Percentiles rank a stretch among this genome's conserved stretches.
phyloP scores from a whole-genome alignment of 768 basidiomycete genomes.

The Imleria badia region DNA sequence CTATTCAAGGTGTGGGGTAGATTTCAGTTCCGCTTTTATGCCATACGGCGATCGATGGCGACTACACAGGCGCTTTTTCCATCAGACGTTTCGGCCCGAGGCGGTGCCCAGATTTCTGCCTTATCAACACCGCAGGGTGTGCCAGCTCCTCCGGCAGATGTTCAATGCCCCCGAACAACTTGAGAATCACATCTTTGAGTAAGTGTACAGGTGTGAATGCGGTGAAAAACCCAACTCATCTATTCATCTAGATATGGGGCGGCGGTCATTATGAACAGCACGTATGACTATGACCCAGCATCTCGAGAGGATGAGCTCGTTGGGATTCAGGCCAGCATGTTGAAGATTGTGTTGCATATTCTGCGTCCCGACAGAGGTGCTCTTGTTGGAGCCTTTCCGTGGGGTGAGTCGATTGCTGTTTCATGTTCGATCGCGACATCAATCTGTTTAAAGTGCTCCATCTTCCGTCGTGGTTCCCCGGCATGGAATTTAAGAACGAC shows the following conservation, averaged over 20 bases:
- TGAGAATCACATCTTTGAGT: not conserved
- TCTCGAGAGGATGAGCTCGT: not conserved
- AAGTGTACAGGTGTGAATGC: not conserved
- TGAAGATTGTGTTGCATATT: not conserved
- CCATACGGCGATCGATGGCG: not conserved
- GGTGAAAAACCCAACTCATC: not conserved
- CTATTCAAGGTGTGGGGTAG: not conserved
- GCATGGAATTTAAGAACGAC: constrained; percentile 5
- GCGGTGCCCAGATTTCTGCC: not conserved
- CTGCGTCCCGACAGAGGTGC: not conserved
- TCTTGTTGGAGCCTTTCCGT: not conserved
- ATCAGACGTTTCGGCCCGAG: not conserved
- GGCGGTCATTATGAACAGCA: not conserved
- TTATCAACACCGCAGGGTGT: not conserved
- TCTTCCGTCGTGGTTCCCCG: constrained; percentile 10
- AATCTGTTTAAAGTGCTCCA: not conserved
- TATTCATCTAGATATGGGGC: not conserved
- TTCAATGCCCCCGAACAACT: not conserved
- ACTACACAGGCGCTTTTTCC: not conserved
- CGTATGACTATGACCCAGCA: not conserved
- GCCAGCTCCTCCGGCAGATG: not conserved
- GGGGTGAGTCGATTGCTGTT: not conserved
- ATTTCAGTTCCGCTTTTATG: not conserved
- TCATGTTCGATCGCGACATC: not conserved
- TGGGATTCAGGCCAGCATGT: not conserved